phyloP scores from a whole-genome alignment of 208 protist species.

The Trichomonas tenax region DNA sequence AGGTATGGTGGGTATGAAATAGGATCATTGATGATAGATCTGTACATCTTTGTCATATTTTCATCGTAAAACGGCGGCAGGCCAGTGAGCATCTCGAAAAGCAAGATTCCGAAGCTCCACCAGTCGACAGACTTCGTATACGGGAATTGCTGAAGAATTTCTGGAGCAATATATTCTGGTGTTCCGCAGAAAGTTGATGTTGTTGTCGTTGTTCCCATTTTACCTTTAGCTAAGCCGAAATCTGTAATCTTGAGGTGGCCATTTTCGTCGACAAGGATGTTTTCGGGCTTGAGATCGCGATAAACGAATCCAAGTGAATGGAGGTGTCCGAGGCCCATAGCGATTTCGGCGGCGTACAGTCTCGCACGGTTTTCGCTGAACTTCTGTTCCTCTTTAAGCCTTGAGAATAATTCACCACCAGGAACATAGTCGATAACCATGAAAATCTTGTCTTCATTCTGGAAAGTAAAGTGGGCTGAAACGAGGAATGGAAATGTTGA shows the following conservation, averaged over 20 bases:
- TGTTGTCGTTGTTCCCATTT: neutral
- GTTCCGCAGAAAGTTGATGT: conserved; percentile 38
- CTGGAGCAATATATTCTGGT: conserved; percentile 37
- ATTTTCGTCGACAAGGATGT: conserved; percentile 49
- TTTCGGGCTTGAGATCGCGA: conserved; percentile 57
- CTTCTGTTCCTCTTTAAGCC: conserved; percentile 43
- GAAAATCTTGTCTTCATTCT: conserved; percentile 50
- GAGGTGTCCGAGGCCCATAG: conserved; percentile 41
- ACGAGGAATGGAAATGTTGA: conserved; percentile 48
- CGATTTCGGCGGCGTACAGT: conserved; percentile 38
- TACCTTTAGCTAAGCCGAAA: conserved; percentile 54
- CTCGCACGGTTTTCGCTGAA: conserved; percentile 26
- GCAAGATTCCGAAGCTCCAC: conserved; percentile 52
- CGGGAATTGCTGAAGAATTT: conserved; percentile 27
- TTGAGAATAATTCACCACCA: conserved; percentile 57
- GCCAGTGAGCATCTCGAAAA: conserved; percentile 57
- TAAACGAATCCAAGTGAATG: conserved; percentile 48
- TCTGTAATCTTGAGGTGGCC: conserved; percentile 68
- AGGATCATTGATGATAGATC: conserved; percentile 43
- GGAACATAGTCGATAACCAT: conserved; percentile 54
- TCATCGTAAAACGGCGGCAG: conserved; percentile 5
- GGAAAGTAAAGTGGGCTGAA: conserved; percentile 52
- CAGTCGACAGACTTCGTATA: conserved; percentile 55
- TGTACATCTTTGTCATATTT: conserved; percentile 41
- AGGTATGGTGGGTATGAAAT: conserved; percentile 38